Evolutionary conservation across 2,329 filamentous ascomycete species (phyloP).

Genomic region (Delphinella strobiligena): DNA sequence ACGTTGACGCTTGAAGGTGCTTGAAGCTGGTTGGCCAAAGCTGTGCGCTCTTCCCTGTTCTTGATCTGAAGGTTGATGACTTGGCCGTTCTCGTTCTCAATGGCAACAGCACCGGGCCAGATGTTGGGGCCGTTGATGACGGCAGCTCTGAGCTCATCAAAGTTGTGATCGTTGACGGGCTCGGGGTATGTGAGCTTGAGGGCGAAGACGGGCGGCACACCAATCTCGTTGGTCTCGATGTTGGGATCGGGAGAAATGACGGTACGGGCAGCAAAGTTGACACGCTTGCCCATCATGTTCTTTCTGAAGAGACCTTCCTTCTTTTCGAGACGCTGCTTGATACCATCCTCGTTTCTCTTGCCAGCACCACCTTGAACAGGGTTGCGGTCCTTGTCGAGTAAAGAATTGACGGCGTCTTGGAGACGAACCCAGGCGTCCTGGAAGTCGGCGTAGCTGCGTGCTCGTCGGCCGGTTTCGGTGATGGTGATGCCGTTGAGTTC

Average conservation of each 20-base stretch:
- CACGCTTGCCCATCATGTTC: conserved; percentile 99
- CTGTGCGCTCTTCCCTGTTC: conserved; percentile 73
- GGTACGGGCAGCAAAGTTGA: conserved; percentile 93
- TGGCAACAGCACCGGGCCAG: conserved; percentile 87
- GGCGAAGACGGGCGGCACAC: conserved; percentile 95
- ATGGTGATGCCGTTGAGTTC: conserved; percentile 46
- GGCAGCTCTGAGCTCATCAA: conserved; percentile 86
- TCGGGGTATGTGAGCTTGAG: conserved; percentile 94
- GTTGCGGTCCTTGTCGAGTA: conserved; percentile 83
- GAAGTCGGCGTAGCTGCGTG: conserved; percentile 59
- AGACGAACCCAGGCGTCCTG: conserved; percentile 72
- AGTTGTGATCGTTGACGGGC: conserved; percentile 94
- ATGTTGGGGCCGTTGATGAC: conserved; percentile 89
- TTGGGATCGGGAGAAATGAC: conserved; percentile 98
- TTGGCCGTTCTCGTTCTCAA: conserved; percentile 91
- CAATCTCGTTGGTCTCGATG: conserved; percentile 97
- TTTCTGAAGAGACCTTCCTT: conserved; percentile 97
- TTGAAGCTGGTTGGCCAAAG: conserved; percentile 84
- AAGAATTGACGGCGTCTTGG: conserved; percentile 81
- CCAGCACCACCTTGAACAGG: conserved; percentile 67
- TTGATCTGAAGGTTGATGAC: conserved; percentile 81
- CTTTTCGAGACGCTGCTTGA: conserved; percentile 96
- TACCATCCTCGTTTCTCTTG: conserved; percentile 74
- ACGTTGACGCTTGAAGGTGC: conserved; percentile 66
- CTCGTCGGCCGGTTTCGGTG: conserved; percentile 32